phyloP scores from a whole-genome alignment of 1,284 basidiomycete genomes.

The Tremellales sp. region DNA sequence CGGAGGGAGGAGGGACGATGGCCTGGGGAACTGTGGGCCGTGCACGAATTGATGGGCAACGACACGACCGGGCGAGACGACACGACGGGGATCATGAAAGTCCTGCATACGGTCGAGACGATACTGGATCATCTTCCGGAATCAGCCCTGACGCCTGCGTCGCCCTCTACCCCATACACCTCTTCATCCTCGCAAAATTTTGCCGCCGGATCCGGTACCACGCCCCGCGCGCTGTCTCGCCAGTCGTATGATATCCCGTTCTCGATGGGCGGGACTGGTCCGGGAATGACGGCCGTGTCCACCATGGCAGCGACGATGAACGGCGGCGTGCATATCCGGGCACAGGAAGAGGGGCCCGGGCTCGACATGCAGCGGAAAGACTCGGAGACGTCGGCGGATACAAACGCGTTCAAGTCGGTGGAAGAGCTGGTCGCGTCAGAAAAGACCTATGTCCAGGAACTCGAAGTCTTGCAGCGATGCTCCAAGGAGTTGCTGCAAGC shows the following conservation, averaged over 20 bases:
- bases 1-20: constrained; percentile 51
- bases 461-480: constrained; percentile 93
- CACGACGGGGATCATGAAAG: constrained; percentile 78
- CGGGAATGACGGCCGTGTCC: constrained; percentile 26
- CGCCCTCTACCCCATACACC: constrained; percentile 58
- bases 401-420: constrained; percentile 44
- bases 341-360: constrained; percentile 8
- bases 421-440: constrained; percentile 56
- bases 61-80: constrained; percentile 41
- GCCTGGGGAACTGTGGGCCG: constrained; percentile 53
- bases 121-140: constrained; percentile 78
- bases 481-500: constrained; percentile 71
- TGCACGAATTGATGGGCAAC: constrained; percentile 75
- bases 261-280: constrained; percentile 32
- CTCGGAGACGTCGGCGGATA: constrained; percentile 24
- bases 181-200: constrained; percentile 39
- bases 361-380: constrained; percentile 24
- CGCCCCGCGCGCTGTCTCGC: constrained; percentile 30
- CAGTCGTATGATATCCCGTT: constrained; percentile 40
- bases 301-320: constrained; percentile 41
- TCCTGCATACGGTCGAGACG: constrained; percentile 82
- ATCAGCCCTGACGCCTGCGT: constrained; percentile 56
- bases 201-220: constrained; percentile 8
- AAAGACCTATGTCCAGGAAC: constrained; percentile 94
- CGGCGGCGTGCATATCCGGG: constrained; percentile 31